Evolutionary conservation across 306 rosid genomes (phyloP).

Genomic region (Glycine soja): DNA sequence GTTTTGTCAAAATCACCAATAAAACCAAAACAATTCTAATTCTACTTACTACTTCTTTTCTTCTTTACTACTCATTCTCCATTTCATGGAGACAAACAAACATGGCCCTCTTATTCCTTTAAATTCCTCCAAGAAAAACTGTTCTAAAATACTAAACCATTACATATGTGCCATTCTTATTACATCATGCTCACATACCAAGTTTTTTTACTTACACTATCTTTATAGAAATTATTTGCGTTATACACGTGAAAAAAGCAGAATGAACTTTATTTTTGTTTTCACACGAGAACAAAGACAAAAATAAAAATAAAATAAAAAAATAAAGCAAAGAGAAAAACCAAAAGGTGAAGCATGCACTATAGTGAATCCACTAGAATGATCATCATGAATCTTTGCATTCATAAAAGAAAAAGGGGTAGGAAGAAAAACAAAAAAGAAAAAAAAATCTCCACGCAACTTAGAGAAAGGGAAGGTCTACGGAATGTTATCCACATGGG

Average conservation of each 20-base stretch:
- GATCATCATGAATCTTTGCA: conserved; percentile 72
- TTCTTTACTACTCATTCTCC: conserved; percentile 35
- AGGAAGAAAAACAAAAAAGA: conserved; percentile 29
- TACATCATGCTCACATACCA: conserved; percentile 39
- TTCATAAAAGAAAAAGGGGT: conserved; percentile 57
- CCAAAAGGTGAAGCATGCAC: conserved; percentile 70
- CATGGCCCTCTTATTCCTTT: conserved; percentile 33
- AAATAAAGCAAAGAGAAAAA: conserved; percentile 48
- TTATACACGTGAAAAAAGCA: conserved; percentile 75
- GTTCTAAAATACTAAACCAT: conserved; percentile 37
- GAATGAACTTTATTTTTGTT: conserved; percentile 51
- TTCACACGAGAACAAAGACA: conserved; percentile 42
- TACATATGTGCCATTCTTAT: conserved; percentile 1
- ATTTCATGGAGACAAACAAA: conserved; percentile 44
- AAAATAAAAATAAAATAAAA: not conserved
- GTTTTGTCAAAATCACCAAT: conserved; percentile 59
- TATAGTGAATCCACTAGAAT: conserved; percentile 74
- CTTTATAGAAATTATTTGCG: conserved; percentile 44
- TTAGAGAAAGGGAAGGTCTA: conserved; percentile 49
- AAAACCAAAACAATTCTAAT: conserved; percentile 48
- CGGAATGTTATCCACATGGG: conserved; percentile 59
- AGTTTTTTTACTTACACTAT: conserved; percentile 40
- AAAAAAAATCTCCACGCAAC: conserved; percentile 45
- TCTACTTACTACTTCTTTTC: conserved; percentile 37
- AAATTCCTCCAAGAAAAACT: conserved; percentile 30